Evolutionary conservation across 305 asterid genomes (phyloP).

Genomic region (Vinca major): DNA sequence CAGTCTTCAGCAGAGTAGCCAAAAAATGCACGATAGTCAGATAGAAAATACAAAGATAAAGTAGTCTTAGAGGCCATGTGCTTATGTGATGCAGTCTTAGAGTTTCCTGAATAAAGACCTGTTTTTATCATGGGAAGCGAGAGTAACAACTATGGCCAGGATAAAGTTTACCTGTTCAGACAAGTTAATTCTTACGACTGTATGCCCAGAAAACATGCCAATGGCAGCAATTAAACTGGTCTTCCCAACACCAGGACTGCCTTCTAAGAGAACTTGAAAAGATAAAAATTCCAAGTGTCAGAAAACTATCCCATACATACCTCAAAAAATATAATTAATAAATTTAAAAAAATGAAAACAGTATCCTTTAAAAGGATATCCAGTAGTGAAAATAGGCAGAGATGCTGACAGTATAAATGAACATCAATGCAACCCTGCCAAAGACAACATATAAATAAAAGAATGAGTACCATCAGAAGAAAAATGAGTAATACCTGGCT

Average conservation of each 20-base stretch:
- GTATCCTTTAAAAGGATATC: background rate
- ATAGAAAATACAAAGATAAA: background rate
- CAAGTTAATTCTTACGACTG: conserved; percentile 88
- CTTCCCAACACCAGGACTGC: conserved; percentile 99
- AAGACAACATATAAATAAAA: background rate
- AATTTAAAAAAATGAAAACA: too few species aligned
- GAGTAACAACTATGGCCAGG: background rate
- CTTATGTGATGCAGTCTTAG: background rate
- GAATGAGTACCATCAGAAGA: conserved; percentile 3
- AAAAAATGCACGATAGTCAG: conserved; percentile 1
- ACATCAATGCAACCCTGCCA: background rate
- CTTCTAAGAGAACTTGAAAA: conserved; percentile 79
- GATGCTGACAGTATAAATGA: background rate
- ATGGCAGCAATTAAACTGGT: conserved; percentile 87
- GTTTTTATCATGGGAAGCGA: too few species aligned
- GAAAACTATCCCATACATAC: conserved; percentile 8
- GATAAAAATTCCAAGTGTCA: conserved; percentile 27
- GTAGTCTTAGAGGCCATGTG: background rate
- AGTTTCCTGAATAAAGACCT: too few species aligned
- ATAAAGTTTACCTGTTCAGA: conserved; percentile 78
- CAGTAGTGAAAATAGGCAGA: background rate
- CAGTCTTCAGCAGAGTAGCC: conserved; percentile 60
- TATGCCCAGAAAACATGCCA: conserved; percentile 86
- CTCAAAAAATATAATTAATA: too few species aligned
- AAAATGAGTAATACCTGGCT: conserved; percentile 61